These are phyloP conservation scores for Aspergillus fischeri DNA, from an alignment of 2,329 filamentous ascomycete species.

Conservation along the genomic window DNA sequence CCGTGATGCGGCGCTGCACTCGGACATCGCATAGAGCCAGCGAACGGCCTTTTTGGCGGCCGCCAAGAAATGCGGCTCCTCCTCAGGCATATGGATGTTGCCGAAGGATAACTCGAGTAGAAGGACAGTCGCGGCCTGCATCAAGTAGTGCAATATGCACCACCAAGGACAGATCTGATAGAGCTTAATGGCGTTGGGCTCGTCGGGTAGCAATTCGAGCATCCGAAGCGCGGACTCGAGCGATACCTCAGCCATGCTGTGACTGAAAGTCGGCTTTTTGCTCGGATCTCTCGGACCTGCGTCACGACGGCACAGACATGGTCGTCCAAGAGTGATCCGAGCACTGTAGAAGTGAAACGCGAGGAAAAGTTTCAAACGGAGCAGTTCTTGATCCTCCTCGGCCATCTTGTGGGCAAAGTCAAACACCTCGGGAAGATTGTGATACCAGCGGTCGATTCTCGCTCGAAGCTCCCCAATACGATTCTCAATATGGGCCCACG, in stretches of 20 bases:
- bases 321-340: constrained; percentile 42
- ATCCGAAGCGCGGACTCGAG: constrained; percentile 37
- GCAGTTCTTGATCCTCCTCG: constrained; percentile 26
- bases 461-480: constrained; percentile 36
- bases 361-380: constrained; percentile 38
- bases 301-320: constrained; percentile 44
- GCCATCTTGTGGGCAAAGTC: constrained; percentile 36
- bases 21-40: constrained; percentile 42
- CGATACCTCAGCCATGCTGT: constrained; percentile 35
- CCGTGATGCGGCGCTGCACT: constrained; percentile 35
- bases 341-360: constrained; percentile 44
- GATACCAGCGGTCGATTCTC: constrained; percentile 37
- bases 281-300: constrained; percentile 24
- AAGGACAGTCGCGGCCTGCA: constrained; percentile 42
- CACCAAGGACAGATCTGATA: constrained; percentile 43
- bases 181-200: constrained; percentile 38
- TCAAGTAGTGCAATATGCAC: constrained; percentile 43
- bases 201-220: constrained; percentile 41
- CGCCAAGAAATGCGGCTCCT: constrained; percentile 33
- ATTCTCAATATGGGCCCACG: constrained; percentile 40
- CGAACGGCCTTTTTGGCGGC: constrained; percentile 40
- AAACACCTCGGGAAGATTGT: constrained; percentile 32
- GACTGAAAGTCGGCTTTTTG: constrained; percentile 32
- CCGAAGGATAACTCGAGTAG: constrained; percentile 45
- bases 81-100: constrained; percentile 40